Evolutionary conservation across 495 filamentous ascomycete genomes (phyloP).

Genomic region (Penicillium cinerascens): DNA sequence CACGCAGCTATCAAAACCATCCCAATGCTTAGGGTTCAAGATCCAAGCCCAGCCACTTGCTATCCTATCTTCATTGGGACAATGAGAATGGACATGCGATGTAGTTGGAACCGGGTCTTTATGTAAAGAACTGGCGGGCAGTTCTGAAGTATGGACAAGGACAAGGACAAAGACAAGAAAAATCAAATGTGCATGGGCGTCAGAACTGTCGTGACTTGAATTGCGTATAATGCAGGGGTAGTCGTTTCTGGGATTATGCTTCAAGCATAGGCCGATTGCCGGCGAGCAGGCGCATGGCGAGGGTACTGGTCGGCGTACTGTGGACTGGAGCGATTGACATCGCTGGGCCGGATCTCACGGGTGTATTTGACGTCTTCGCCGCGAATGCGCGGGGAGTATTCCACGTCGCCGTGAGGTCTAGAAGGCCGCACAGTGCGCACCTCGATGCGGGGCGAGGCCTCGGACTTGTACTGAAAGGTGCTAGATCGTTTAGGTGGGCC

Average conservation of each 20-base stretch:
- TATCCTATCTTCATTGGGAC: background rate
- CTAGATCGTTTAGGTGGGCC: constrained; percentile 16
- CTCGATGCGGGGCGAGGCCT: constrained; percentile 13
- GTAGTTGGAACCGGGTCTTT: background rate
- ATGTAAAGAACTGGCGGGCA: constrained; percentile 1
- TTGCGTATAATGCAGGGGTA: background rate
- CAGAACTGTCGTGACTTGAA: constrained; percentile 3
- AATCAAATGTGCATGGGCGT: constrained; percentile 20
- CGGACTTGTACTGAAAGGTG: constrained; percentile 11
- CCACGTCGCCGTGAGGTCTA: constrained; percentile 13
- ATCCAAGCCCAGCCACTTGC: background rate
- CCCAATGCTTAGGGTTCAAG: constrained; percentile 11
- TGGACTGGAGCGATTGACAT: constrained; percentile 13
- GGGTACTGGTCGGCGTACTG: constrained; percentile 16
- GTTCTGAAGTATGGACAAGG: constrained; percentile 16
- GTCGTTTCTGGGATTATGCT: constrained; percentile 14
- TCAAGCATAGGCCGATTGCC: constrained; percentile 26
- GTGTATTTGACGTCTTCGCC: constrained; percentile 18
- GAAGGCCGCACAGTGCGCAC: constrained; percentile 18
- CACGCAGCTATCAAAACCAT: constrained; percentile 12
- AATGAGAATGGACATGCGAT: background rate
- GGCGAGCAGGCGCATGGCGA: constrained; percentile 21
- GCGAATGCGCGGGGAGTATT: constrained; percentile 14
- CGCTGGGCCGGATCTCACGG: constrained; percentile 14
- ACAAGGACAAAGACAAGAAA: constrained; percentile 10